Evolutionary conservation across 2,329 filamentous ascomycete genomes (phyloP), one percentile per base, ranked within the genome.

Genomic region (Aspergillus piperis): DNA sequence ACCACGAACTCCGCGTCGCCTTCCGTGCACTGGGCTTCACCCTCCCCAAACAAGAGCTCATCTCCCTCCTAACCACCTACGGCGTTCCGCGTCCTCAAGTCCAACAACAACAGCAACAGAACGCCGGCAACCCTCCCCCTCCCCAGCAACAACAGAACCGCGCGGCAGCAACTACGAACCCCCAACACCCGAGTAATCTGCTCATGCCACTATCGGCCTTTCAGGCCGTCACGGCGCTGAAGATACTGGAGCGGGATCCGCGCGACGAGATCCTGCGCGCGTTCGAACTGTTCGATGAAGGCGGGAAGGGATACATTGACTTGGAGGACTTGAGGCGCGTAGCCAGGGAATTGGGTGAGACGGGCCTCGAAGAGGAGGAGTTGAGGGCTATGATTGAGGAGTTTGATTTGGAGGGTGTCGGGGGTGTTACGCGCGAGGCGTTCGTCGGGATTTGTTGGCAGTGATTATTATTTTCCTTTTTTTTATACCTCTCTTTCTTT

Each of bases 1-100:
- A 96, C 82, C 95, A 98, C 80, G 95, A 99, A 80, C 91, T 98
- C 75, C 94, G 95, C 78, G 95, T 98, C 79, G 92, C 94, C 62
- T 88, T 98, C 70, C 95, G 96, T 75, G 95, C 95, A 3, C 87
- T 99, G 1, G 95, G 95, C 65, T 98, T 98, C 81, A 92, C 96
- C 71, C 83, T 96, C 53, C 85, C 91, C 61, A 96, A 96, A 76
- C 82, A 87, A 63, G 92, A 96, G 69, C 92, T 96, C 62, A 88
- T 94, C 70, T 81, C 84, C 49, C 86, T 96, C 63, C 85, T 99
- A 62, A 90, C 91, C 61, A 84, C 86, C n/a, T 88, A 95, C 76
- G 95, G 93, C 64, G 84, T 90, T 3, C 84, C 90, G 25, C 86
- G 86, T n/a, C 80, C 83, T 3, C 66, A 83, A 83, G 75, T 88